Evolutionary conservation across 2,329 filamentous ascomycete genomes (phyloP), one percentile per base, ranked within the genome.

Genomic region (Septoria petroselini): DNA sequence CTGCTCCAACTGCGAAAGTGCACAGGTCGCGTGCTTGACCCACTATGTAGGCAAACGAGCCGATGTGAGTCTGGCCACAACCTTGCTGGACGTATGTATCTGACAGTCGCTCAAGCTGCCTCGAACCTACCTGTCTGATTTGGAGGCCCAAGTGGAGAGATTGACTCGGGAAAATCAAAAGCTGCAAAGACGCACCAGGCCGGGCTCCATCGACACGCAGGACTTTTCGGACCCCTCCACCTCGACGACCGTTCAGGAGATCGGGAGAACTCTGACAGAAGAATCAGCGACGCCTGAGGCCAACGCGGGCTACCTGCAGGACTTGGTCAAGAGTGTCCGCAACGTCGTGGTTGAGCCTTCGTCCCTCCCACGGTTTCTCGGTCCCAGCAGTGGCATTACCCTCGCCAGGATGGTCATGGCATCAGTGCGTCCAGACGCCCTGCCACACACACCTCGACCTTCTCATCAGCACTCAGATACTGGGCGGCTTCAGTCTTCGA

Each of bases 351-450:
- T 51, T 50, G 53, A 18, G 2, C 30, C 33, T 46, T 44, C 46
- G 19, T 37, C 31, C 23, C 56, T 68, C 42, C 62, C 66, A 17
- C 61, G 62, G 17, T 68, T 68, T 48, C 44, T 68, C 52, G 66
- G 66, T 29, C 57, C 59, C 31, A 65, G 64, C 51, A 65, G 65
- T 43, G 66, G 66, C 31, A 61, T 68, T 41, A 65, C 62, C 2
- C 60, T 68, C 30, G 66, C 66, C 6, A 66, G 61, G 54, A 48
- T 68, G 54, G 66, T 68, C n/a, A 64, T 68, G 56, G 61, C 62
- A 39, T 59, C 65, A 11, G 63, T 68, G 30, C 49, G 47, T 11
- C 41, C 52, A 17, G 56, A 60, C 27, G 14, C 12, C 30, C 25
- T 55, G 15, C 46, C 42, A 37, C 27, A 7, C 27, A 30, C 12